Evolutionary conservation across 2,329 filamentous ascomycete species (phyloP), one percentile per base, ranked within the genome.

Genomic region (Scleromitrula shiraiana): DNA sequence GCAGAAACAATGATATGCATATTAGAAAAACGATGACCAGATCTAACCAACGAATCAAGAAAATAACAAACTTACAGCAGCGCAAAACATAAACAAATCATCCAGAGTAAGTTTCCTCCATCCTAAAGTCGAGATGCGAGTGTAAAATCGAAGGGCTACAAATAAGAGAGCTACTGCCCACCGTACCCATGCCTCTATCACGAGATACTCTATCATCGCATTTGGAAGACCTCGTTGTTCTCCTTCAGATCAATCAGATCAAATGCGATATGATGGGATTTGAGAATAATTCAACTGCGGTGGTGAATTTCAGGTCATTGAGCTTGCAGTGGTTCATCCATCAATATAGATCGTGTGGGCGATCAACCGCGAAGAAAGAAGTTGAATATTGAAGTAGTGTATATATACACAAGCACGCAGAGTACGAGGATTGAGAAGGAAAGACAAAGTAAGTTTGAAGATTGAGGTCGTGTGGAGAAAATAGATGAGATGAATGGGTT

Each of bases 141-240:
- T 19, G 23, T 5, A 46, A 5, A 46, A 29, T 8, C 35, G 19
- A n/a, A 46, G 15, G 5, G 20, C 24, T 7, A 46, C 29, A 5
- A 46, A 40, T 1, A 39, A 12, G 35, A 40, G 23, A 36, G 35
- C 43, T 22, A 46, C 39, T 32, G 43, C 43, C 43, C 43, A 46
- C 14, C 26, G 39, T 17, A 24, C 30, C 43, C 43, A 46, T 30
- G 26, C 23, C 43, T 46, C 43, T n/a, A 39, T 33, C 23, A 46
- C 26, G 24, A 40, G n/a, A 17, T 40, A 39, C 14, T 23, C 19
- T 19, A 33, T 30, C 43, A 46, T 46, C 15, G 37, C 43, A 46
- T 40, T n/a, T 26, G n/a, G 35, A 5, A 23, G 20, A n/a, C n/a
- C n/a, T n/a, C n/a, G n/a, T n/a, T n/a, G n/a, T n/a, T n/a, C n/a